Evolutionary conservation across 2,329 filamentous ascomycete genomes (phyloP).

Genomic region (Fulvia fulva): DNA sequence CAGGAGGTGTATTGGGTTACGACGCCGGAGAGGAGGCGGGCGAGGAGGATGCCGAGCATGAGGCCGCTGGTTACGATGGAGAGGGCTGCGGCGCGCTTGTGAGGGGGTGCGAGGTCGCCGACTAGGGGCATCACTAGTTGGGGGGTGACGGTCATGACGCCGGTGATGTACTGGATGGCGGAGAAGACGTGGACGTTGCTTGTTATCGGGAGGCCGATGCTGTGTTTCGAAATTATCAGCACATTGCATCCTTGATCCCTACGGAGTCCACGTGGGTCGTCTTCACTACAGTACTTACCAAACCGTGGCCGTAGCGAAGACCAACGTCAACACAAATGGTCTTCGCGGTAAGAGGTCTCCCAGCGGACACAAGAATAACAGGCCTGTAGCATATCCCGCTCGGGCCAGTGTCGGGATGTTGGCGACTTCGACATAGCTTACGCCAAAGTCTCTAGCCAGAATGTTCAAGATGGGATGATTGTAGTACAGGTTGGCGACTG

Average conservation of each 20-base stretch:
- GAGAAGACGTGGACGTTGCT: conserved; percentile 61
- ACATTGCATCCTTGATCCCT: conserved; percentile 5
- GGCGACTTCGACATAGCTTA: conserved; percentile 64
- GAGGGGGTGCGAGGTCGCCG: conserved; percentile 68
- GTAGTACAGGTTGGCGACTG: conserved; percentile 79
- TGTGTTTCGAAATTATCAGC: conserved; percentile 37
- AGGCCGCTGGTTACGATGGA: conserved; percentile 73
- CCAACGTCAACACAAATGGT: conserved; percentile 63
- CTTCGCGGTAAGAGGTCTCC: conserved; percentile 66
- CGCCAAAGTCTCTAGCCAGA: conserved; percentile 65
- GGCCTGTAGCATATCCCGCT: conserved; percentile 70
- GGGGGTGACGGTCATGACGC: conserved; percentile 76
- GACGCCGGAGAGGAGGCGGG: conserved; percentile 70
- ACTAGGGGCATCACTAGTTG: conserved; percentile 73
- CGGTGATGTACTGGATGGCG: conserved; percentile 67
- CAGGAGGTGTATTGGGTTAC: conserved; percentile 70
- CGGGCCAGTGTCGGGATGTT: conserved; percentile 73
- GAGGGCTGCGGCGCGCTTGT: conserved; percentile 64
- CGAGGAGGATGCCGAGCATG: conserved; percentile 70
- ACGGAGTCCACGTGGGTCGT: too few relatives aligned
- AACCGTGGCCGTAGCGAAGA: conserved; percentile 61
- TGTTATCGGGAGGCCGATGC: conserved; percentile 70
- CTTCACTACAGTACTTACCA: conserved; percentile 47
- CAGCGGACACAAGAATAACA: conserved; percentile 71
- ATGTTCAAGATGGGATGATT: conserved; percentile 75